Percentiles rank a stretch among this genome's conserved stretches.
phyloP scores from a whole-genome alignment of 768 basidiomycete genomes.

The Pholiota microspora region DNA sequence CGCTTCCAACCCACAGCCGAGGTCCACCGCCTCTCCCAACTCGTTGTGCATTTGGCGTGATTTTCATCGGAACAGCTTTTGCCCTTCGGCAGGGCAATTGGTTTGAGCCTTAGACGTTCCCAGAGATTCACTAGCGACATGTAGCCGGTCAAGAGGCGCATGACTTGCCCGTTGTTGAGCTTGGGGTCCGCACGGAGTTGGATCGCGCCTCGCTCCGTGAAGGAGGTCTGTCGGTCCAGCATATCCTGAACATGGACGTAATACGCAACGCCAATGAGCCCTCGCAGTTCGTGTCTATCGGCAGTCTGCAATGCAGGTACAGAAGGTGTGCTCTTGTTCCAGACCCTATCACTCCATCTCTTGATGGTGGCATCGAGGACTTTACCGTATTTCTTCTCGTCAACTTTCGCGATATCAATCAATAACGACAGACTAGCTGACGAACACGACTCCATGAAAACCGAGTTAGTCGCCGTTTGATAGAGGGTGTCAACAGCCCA shows the following conservation, averaged over 20 bases:
- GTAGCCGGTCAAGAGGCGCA: conserved; percentile 34
- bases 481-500: conserved; percentile 43
- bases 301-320: conserved; percentile 37
- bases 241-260: conserved; percentile 36
- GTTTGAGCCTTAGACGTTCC: conserved; percentile 29
- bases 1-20: conserved; percentile 30
- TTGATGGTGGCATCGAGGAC: conserved; percentile 23
- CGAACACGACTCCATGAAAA: conserved; percentile 31
- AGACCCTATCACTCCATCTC: conserved; percentile 31
- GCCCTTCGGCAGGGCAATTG: conserved; percentile 24
- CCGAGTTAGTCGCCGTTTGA: conserved; percentile 20
- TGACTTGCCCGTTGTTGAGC: conserved; percentile 34
- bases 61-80: conserved; percentile 19
- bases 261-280: conserved; percentile 36
- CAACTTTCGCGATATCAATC: conserved; percentile 23
- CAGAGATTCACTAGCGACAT: conserved; percentile 34
- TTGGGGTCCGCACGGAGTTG: conserved; percentile 33
- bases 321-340: conserved; percentile 28
- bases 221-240: conserved; percentile 25
- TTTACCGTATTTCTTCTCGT: conserved; percentile 18
- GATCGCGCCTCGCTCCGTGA: conserved; percentile 25
- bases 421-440: conserved; percentile 31
- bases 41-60: conserved; percentile 26
- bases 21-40: conserved; percentile 34
- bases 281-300: conserved; percentile 28